Evolutionary conservation across 768 basidiomycete genomes (phyloP), one percentile per base, ranked within the genome.

Genomic region (Xerocomellus amylosporus): DNA sequence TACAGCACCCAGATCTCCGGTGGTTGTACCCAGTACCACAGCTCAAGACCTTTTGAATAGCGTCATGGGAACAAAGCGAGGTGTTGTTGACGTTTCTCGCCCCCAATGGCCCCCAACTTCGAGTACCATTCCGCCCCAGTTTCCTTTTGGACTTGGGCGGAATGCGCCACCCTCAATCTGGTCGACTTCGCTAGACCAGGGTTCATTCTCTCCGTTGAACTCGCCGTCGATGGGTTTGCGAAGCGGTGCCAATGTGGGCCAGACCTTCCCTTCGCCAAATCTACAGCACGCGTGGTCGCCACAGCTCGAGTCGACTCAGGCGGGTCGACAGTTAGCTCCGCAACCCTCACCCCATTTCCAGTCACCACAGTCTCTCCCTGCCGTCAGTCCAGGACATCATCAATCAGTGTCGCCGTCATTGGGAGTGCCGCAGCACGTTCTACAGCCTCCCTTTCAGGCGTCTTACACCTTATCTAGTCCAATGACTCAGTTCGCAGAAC

Each of bases 21-120:
- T 64, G 8, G 36, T 62, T n/a, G 51, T 63, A 3, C 63, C 63
- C 3, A 61, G 67, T 22, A 85, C 79, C 0, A 90, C 87, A 13
- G 88, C 88, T 0, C 77, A 84, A 63, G 88, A 89, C 63, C 74
- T 90, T 2, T 63, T 89, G 40, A 81, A 83, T 50, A 78, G 79
- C 58, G 56, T 66, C 54, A 62, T 69, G 59, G 58, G 55, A 8
- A 17, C 54, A 15, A 58, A 54, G 63, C 71, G 46, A 36, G 55
- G 55, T 54, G 19, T 34, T 36, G 53, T 39, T 36, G 70, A 70
- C 15, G 33, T 52, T 37, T 37, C 41, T 40, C 62, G 62, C 38
- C 53, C 55, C 20, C 54, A 54, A 19, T 56, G 38, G 24, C 63
- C 22, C 8, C 54, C 52, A 46, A 50, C 58, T 47, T 64, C 52